phyloP scores from a whole-genome alignment of 2,329 filamentous ascomycete genomes.

The Penicillium verrucosum region DNA sequence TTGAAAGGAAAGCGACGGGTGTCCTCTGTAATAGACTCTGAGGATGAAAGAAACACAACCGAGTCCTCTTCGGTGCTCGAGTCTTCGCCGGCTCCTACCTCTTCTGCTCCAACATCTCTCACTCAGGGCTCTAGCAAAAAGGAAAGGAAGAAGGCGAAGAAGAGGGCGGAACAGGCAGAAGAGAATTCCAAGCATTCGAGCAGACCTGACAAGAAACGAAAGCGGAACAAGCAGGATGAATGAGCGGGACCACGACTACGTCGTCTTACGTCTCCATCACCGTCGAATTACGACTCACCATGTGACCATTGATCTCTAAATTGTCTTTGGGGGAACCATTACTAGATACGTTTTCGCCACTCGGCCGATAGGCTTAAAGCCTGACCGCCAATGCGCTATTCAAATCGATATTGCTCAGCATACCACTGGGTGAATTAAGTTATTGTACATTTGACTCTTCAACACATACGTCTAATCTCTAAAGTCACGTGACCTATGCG shows the following conservation, averaged over 20 bases:
- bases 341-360: not conserved
- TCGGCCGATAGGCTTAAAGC: not conserved
- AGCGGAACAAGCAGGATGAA: slow-evolving; percentile 5
- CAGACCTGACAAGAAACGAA: not conserved
- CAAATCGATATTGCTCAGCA: not conserved
- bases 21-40: not conserved
- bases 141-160: slow-evolving; percentile 16
- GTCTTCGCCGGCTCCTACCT: not conserved
- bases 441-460: not conserved
- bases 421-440: not conserved
- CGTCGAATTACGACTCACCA: not conserved
- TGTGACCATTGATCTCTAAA: not conserved
- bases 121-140: slow-evolving; percentile 2
- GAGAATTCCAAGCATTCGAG: not conserved
- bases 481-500: not conserved
- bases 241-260: not conserved
- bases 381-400: not conserved
- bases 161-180: not conserved
- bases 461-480: not conserved
- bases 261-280: not conserved
- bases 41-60: not conserved
- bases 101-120: not conserved
- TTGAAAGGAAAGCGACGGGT: not conserved
- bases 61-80: not conserved
- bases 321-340: not conserved